A percentile compares a stretch with the other conserved stretches of the same genome.
Evolutionary conservation across 306 rosid genomes (phyloP).

Genomic region (Corylus americana): DNA sequence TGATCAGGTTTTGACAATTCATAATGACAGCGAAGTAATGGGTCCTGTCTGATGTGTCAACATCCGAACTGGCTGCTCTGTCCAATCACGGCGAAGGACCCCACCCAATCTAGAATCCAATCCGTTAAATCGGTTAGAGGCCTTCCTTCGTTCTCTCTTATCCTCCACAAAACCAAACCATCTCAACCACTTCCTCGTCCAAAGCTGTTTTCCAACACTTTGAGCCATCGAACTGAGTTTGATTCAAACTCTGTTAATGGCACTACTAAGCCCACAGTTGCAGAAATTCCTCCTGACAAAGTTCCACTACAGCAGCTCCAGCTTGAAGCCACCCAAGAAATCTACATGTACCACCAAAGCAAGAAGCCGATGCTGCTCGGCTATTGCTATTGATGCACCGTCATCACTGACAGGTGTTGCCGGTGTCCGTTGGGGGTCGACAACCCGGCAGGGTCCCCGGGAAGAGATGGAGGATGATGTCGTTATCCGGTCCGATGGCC

Average conservation of each 20-base stretch:
- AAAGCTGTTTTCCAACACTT: not conserved
- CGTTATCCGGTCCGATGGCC: constrained; percentile 59
- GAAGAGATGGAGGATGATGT: constrained; percentile 95
- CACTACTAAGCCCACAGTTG: constrained; percentile 70
- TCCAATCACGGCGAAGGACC: constrained; percentile 11
- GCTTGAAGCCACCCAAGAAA: constrained; percentile 34
- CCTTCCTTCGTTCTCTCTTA: constrained; percentile 56
- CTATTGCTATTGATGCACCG: constrained; percentile 85
- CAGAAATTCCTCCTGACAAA: constrained; percentile 61
- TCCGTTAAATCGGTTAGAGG: constrained; percentile 81
- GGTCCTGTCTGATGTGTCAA: constrained; percentile 23
- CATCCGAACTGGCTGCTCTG: not conserved
- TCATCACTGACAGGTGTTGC: constrained; percentile 57
- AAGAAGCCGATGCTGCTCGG: constrained; percentile 59
- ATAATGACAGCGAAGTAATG: no score
- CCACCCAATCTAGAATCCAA: constrained; percentile 40
- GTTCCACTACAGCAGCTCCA: constrained; percentile 30
- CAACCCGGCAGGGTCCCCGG: constrained; percentile 75
- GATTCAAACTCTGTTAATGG: constrained; percentile 51
- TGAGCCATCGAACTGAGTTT: constrained; percentile 7
- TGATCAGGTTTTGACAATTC: no score
- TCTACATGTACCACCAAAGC: not conserved
- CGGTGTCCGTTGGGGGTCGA: constrained; percentile 82
- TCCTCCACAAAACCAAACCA: constrained; percentile 38
- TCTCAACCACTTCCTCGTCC: constrained; percentile 15